A percentile compares a stretch with the other conserved stretches of the same genome.
Conservation (phyloP, 257 asterid species). For the Thymus mandschuricus region DNA sequence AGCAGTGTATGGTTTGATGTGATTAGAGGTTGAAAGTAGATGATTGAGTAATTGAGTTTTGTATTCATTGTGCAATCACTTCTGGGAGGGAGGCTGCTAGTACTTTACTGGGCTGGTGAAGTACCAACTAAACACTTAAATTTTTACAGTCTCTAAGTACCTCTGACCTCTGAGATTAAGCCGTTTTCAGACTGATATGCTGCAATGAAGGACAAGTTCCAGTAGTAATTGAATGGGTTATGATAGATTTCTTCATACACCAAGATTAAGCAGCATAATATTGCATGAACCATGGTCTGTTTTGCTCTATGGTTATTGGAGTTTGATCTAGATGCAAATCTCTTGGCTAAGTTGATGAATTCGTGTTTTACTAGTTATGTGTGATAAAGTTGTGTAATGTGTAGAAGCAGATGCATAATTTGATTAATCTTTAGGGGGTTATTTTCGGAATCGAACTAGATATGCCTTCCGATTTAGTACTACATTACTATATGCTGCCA, state of each 20-base stretch:
- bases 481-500: not conserved
- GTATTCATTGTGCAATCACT: constrained; percentile 30
- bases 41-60: constrained; percentile 35
- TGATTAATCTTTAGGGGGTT: too few species aligned
- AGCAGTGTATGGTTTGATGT: constrained; percentile 20
- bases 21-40: constrained; percentile 4
- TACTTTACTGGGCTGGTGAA: not conserved
- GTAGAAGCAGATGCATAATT: too few species aligned
- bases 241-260: not conserved
- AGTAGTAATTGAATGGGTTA: not conserved
- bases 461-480: too few species aligned
- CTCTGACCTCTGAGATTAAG: constrained; percentile 1
- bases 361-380: not conserved
- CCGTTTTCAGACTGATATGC: not conserved
- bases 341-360: not conserved
- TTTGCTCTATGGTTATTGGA: not conserved
- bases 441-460: too few species aligned
- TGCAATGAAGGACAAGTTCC: not conserved
- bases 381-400: too few species aligned
- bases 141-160: constrained; percentile 8
- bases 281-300: not conserved
- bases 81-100: not conserved
- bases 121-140: constrained; percentile 4
- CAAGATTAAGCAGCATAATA: not conserved
- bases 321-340: not conserved